Conservation (phyloP, 2,329 filamentous ascomycete genomes). For the Aspergillus amoenus region DNA sequence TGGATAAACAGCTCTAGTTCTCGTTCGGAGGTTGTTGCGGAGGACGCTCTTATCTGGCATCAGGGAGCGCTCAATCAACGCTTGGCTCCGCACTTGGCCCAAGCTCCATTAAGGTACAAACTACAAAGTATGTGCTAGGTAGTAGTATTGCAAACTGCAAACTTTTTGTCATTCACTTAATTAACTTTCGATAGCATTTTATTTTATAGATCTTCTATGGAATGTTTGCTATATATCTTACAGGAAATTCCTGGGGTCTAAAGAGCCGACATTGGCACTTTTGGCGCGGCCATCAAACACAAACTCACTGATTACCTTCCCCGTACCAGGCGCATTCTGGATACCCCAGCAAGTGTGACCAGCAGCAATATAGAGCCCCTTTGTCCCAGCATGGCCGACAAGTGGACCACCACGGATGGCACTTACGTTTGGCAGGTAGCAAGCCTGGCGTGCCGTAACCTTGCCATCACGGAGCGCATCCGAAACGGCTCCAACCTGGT, state of each 20-base stretch:
- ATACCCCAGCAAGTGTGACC: conserved; percentile 99
- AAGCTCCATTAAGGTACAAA: conserved; percentile 22
- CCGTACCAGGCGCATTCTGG: conserved; percentile 88
- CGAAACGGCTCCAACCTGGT: conserved; percentile 64
- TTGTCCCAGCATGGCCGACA: conserved; percentile 70
- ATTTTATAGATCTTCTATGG: not conserved
- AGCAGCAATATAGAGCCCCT: conserved; percentile 76
- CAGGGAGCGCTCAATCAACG: conserved; percentile 18
- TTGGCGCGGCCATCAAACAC: conserved; percentile 69
- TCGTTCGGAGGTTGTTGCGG: conserved; percentile 17
- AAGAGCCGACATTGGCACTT: conserved; percentile 64
- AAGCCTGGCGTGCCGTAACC: conserved; percentile 78
- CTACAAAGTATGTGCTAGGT: too few species aligned
- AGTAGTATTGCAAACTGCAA: too few species aligned
- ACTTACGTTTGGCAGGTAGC: conserved; percentile 80
- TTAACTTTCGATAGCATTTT: not conserved
- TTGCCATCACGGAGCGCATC: conserved; percentile 64
- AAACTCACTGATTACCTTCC: conserved; percentile 76
- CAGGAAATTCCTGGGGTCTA: conserved; percentile 64
- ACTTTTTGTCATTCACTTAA: too few species aligned
- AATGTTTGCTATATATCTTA: conserved; percentile 23
- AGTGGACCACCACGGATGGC: conserved; percentile 65
- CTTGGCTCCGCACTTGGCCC: conserved; percentile 35
- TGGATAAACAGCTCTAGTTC: not conserved
- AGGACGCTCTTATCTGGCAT: conserved; percentile 20